Base-by-base conservation (phyloP, 768 basidiomycete species). In the Tricholoma terreum region DNA sequence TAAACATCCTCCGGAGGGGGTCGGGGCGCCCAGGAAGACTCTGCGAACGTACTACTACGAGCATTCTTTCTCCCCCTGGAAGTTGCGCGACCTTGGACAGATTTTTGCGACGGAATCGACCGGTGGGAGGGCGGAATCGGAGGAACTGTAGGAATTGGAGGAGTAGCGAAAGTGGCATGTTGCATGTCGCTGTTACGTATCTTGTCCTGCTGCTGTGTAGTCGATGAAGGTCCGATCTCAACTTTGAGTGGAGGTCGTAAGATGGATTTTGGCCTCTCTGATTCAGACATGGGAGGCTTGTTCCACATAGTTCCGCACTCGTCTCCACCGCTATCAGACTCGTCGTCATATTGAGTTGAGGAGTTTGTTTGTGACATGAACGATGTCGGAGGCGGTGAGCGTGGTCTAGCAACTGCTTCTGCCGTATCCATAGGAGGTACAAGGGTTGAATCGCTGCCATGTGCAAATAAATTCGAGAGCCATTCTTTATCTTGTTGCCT, bases 1-100 rank as follows among this genome's bases (percentile, higher is more conserved):
- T 94, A 93, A 43, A 99, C 89, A 63, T 91, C 90, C 73, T 98
- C 97, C 0, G 94, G 86, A 45, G 87, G 84, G 27, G 95, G 95
- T 64, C 94, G 90, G 58, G 88, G 85, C 35, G 91, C 90, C 94
- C 93, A 97, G 19, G 89, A 88, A 55, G 82, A 80, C 59, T 82
- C 79, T 12, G 80, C 84, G 61, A 92, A 89, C 4, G 85, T 84
- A 62, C 80, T 87, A 46, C 75, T 72, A n/a, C 74, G 67, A 11
- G 66, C 57, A 6, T 61, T 68, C 63, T 69, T 65, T 67, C 66
- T 68, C 66, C 67, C 57, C 67, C 67, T 52, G 62, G 60, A 64
- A 62, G 62, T 61, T 63, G 65, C 68, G 53, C 57, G 71, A 58
- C 61, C 69, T 55, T 57, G 69, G 14, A 64, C 56, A n/a, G 61